Base-by-base conservation (phyloP, 2,329 filamentous ascomycete species). In the Arthrobotrys musiformis region DNA sequence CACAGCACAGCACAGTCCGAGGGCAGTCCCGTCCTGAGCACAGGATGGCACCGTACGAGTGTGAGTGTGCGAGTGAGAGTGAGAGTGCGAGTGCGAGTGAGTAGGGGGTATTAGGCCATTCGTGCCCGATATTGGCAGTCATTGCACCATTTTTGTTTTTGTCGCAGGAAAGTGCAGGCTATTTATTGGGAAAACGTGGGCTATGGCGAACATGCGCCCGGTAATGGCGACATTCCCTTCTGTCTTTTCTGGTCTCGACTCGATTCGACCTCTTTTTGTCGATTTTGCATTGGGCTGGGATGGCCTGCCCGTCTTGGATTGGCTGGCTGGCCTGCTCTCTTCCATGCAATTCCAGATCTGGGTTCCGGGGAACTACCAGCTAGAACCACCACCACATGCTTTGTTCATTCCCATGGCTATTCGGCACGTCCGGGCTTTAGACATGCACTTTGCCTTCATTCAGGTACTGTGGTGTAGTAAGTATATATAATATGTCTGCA, bases 151-250 rank as follows among this genome's bases (percentile, higher is more conserved):
- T 60, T 40, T 28, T 40, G 4, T 11, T 26, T 13, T 52, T 30
- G 7, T 24, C 28, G 13, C 19, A 17, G 63, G 48, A 52, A 68
- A 35, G 63, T 58, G 48, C 52, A 58, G 52, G 37, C 64, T 69
- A 69, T 69, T 69, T 64, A 70, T 48, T 58, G 24, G 46, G 28
- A 26, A 35, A 46, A 37, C 44, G 64, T 44, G 54, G 66, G 54
- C 11, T 58, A 77, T 77, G 73, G 64, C 73, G 73, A 77, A 68
- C 73, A 60, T 63, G 35, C 42, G 56, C 52, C 56, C 52, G 60
- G 73, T 66, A 61, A 77, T 77, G 66, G 73, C 73, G 73, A 77
- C 73, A 77, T 77, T 26, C 15, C 9, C 40, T 42, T 8, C 35
- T 50, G 13, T 5, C 15, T 37, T 69, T 9, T 35, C 50, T n/a